Evolutionary conservation across 768 basidiomycete genomes (phyloP).

Genomic region (Rhodotorula babjevae): DNA sequence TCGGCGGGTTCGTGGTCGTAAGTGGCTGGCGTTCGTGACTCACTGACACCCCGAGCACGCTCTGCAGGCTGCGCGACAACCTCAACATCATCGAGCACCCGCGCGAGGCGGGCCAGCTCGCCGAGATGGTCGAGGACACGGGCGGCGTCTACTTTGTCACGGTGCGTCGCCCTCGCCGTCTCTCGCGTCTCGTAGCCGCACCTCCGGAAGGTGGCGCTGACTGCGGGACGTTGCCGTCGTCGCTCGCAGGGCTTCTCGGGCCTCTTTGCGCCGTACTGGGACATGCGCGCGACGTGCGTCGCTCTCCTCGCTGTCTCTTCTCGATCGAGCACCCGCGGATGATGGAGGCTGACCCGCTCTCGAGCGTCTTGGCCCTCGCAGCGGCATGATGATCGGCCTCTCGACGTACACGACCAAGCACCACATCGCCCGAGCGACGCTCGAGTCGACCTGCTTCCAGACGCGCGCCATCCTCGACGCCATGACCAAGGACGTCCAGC

Average conservation of each 20-base stretch:
- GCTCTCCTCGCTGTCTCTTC: neutral
- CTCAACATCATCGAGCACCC: constrained; percentile 76
- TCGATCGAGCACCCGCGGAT: neutral
- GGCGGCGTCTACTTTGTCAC: constrained; percentile 96
- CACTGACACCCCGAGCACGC: neutral
- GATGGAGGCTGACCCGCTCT: neutral
- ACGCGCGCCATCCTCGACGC: constrained; percentile 91
- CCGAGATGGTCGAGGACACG: constrained; percentile 66
- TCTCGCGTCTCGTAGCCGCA: too few relatives aligned
- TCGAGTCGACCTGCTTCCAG: constrained; percentile 95
- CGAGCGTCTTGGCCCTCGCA: neutral
- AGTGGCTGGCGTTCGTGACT: too few relatives aligned
- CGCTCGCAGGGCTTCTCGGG: constrained; percentile 66
- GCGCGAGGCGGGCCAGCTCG: constrained; percentile 76
- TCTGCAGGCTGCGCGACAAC: constrained; percentile 69
- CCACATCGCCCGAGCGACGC: constrained; percentile 88
- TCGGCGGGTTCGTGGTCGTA: too few relatives aligned
- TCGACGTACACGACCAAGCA: constrained; percentile 73
- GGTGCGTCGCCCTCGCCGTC: constrained; percentile 43
- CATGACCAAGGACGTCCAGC: constrained; percentile 83
- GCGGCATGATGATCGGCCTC: constrained; percentile 76
- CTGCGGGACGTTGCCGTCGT: neutral
- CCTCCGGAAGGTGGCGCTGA: too few relatives aligned
- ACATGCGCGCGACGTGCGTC: constrained; percentile 66
- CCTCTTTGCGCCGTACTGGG: constrained; percentile 95